Evolutionary conservation across 2,329 filamentous ascomycete genomes (phyloP).

Genomic region (Diaporthe citriasiana): DNA sequence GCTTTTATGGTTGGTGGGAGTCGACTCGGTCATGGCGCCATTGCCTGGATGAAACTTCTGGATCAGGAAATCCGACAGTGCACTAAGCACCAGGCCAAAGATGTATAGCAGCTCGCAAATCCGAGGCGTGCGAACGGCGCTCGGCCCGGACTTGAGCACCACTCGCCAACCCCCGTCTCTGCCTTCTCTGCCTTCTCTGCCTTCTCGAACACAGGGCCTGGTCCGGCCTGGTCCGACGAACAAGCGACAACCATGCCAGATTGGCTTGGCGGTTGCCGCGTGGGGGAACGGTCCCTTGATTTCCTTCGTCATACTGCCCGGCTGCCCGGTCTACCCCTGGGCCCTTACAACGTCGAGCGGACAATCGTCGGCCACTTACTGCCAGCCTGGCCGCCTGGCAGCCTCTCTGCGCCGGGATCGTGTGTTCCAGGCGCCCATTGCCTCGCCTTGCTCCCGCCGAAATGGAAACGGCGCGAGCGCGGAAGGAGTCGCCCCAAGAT

Average conservation of each 20-base stretch:
- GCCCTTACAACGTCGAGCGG: conserved; percentile 37
- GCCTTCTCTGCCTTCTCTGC: not conserved
- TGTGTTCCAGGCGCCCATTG: conserved; percentile 23
- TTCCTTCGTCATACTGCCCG: conserved; percentile 35
- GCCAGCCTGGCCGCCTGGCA: conserved; percentile 23
- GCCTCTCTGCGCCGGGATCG: conserved; percentile 34
- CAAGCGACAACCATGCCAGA: conserved; percentile 23
- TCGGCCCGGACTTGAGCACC: conserved; percentile 30
- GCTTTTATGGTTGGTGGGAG: not conserved
- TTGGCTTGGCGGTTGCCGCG: conserved; percentile 18
- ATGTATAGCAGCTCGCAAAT: conserved; percentile 28
- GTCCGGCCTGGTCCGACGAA: conserved; percentile 23
- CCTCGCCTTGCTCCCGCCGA: conserved; percentile 33
- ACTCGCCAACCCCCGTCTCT: not conserved
- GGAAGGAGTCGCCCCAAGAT: conserved; percentile 28
- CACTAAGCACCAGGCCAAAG: conserved; percentile 7
- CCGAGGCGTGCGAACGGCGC: conserved; percentile 34
- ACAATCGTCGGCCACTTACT: conserved; percentile 36
- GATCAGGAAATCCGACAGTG: conserved; percentile 22
- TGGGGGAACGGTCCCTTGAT: conserved; percentile 33
- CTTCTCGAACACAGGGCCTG: conserved; percentile 26
- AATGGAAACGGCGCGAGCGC: conserved; percentile 36
- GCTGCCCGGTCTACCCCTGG: conserved; percentile 36
- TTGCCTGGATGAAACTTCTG: conserved; percentile 23
- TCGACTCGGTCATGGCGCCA: conserved; percentile 28